Conservation (phyloP, 352 stramenopile species). For the Aphanomyces astaci region DNA sequence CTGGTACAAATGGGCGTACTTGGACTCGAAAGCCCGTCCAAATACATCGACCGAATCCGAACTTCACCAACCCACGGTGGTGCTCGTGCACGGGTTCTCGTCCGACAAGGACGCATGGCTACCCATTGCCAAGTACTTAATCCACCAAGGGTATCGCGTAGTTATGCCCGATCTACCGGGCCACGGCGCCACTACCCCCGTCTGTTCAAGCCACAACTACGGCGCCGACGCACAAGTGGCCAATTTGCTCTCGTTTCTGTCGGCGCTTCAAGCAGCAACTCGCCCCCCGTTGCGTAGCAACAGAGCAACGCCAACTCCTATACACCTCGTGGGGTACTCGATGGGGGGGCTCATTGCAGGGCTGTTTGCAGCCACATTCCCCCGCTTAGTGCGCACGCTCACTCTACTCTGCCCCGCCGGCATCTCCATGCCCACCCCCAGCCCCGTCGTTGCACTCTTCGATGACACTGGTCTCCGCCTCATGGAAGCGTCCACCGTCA, state of each 20-base stretch:
- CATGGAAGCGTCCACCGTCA: conserved; percentile 44
- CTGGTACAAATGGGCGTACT: no score
- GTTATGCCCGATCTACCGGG: conserved; percentile 58
- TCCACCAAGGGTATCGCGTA: conserved; percentile 46
- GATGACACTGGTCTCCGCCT: conserved; percentile 52
- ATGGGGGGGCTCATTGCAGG: conserved; percentile 71
- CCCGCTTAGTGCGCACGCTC: conserved; percentile 40
- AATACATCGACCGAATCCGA: no score
- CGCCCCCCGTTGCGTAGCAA: no score
- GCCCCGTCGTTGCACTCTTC: conserved; percentile 41
- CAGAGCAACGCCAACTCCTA: no score
- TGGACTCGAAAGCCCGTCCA: no score
- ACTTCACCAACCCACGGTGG: no score
- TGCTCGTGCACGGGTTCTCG: conserved; percentile 67
- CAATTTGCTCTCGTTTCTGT: conserved; percentile 47
- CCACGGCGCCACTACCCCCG: conserved; percentile 46
- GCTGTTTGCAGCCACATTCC: conserved; percentile 54
- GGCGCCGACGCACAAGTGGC: conserved; percentile 40
- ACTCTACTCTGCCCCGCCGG: conserved; percentile 67
- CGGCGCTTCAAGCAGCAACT: conserved; percentile 38
- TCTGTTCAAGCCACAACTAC: no score
- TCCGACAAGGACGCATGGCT: conserved; percentile 60
- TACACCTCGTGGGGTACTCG: conserved; percentile 63
- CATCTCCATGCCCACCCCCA: conserved; percentile 56
- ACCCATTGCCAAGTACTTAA: conserved; percentile 35